These are phyloP conservation scores for Diaporthe eres DNA, from an alignment of 2,329 filamentous ascomycete species.

Conservation along the genomic window DNA sequence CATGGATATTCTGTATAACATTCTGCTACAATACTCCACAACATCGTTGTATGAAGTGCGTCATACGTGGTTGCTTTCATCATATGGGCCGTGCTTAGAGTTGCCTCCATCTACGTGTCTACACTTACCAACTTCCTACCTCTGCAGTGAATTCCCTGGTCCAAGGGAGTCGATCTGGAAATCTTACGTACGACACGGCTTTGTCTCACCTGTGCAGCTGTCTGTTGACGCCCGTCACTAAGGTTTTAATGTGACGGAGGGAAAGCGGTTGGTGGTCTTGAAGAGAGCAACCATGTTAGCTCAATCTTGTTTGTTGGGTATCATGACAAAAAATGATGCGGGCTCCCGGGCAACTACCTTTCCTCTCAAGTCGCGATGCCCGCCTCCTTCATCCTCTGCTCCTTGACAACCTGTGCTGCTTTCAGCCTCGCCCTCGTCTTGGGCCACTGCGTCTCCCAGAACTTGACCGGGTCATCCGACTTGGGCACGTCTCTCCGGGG, in stretches of 20 bases:
- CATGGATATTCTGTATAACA: not conserved
- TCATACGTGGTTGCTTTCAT: not conserved
- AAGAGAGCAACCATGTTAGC: conserved; percentile 3
- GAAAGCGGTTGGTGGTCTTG: not conserved
- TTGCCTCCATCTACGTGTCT: not conserved
- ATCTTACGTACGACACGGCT: not conserved
- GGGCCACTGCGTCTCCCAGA: conserved; percentile 41
- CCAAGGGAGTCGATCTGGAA: not conserved
- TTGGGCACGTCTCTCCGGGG: conserved; percentile 40
- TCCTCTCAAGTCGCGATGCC: conserved; percentile 53
- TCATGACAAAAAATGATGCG: conserved; percentile 40
- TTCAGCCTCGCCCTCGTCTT: conserved; percentile 68
- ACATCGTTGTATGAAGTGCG: not conserved
- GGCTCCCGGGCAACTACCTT: not conserved
- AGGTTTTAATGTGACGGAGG: not conserved
- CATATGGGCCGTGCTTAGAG: not conserved
- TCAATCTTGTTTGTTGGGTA: conserved; percentile 37
- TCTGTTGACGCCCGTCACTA: not conserved
- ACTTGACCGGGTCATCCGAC: conserved; percentile 39
- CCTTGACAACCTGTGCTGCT: conserved; percentile 70
- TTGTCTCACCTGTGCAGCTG: conserved; percentile 1
- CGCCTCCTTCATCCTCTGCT: conserved; percentile 63
- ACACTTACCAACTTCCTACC: not conserved
- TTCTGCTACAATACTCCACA: not conserved
- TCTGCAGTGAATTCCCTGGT: not conserved